Base-by-base conservation (phyloP, 2,329 filamentous ascomycete genomes). In the Trichothecium sympodiale region DNA sequence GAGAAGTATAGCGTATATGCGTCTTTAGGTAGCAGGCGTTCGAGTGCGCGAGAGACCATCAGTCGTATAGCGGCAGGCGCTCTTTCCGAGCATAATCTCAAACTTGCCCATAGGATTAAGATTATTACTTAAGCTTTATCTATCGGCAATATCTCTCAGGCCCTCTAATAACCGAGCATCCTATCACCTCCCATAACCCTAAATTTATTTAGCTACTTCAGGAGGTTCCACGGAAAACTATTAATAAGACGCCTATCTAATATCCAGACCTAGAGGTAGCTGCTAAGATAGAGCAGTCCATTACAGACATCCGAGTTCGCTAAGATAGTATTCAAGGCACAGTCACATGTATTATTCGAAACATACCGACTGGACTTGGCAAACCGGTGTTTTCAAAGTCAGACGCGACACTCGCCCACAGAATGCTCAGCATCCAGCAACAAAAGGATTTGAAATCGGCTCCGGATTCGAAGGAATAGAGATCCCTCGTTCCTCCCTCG, bases 1-100 rank as follows among this genome's bases (percentile, higher is more conserved):
- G 84, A 94, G 60, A 96, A 96, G 65, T 98, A 98, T 59, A 89
- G 89, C 38, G 79, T 93, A 48, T 93, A 94, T 67, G 87, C 91
- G 27, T 84, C 77, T 56, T 87, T 80, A 42, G 89, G 91, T 39
- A 89, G 91, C 48, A 89, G 91, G 36, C 74, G 91, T 43, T 88
- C 82, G 56, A 88, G 81, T 55, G 91, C 91, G n/a, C 71, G 89
- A 45, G 89, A 96, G 70, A 96, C 89, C 9, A 94, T 96, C 54
- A 86, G 82, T 43, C 76, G 89, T 47, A 89, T 96, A 16, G 88
- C 89, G 34, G 88, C 88, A 15, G 87, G 88, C 39, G 83, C 87
- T 30, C 86, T 96, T n/a, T n/a, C n/a, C n/a, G n/a, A n/a, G n/a
- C n/a, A n/a, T n/a, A n/a, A n/a, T n/a, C n/a, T n/a, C n/a, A n/a